phyloP scores from a whole-genome alignment of 2,329 filamentous ascomycete genomes.

The Colletotrichum musicola region DNA sequence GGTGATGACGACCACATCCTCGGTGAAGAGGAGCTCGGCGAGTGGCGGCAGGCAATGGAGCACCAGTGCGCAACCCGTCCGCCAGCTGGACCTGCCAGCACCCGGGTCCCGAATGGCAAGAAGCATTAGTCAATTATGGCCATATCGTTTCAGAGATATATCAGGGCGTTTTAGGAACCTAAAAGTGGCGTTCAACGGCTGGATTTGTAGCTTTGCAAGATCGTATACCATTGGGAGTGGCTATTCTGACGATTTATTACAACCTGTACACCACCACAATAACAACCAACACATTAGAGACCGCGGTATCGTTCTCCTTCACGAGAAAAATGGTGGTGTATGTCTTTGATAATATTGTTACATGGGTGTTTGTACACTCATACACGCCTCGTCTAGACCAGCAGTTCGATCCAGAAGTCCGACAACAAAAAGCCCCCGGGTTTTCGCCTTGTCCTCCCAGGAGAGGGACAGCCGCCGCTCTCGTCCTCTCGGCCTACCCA shows the following conservation, averaged over 20 bases:
- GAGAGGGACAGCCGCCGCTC: constrained; percentile 10
- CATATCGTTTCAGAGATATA: background rate
- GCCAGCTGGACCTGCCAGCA: constrained; percentile 35
- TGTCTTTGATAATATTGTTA: constrained; percentile 46
- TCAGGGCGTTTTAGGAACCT: constrained; percentile 24
- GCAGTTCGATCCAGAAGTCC: constrained; percentile 31
- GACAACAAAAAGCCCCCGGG: constrained; percentile 30
- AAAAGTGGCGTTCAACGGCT: constrained; percentile 18
- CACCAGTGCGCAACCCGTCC: constrained; percentile 36
- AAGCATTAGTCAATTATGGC: constrained; percentile 20
- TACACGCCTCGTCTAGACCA: constrained; percentile 39
- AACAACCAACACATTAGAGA: background rate
- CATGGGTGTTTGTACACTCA: constrained; percentile 49
- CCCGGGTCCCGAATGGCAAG: constrained; percentile 30
- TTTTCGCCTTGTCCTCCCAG: constrained; percentile 16
- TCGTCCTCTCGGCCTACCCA: constrained; percentile 16
- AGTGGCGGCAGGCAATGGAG: constrained; percentile 52
- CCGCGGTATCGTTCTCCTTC: background rate
- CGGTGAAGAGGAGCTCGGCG: constrained; percentile 77
- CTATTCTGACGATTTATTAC: background rate
- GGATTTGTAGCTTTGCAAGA: constrained; percentile 4
- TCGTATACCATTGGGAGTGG: constrained; percentile 12
- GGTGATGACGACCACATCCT: constrained; percentile 87
- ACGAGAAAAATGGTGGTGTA: constrained; percentile 36
- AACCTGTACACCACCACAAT: background rate